Evolutionary conservation across 2,329 filamentous ascomycete genomes (phyloP).

Genomic region (Alternaria sp.): DNA sequence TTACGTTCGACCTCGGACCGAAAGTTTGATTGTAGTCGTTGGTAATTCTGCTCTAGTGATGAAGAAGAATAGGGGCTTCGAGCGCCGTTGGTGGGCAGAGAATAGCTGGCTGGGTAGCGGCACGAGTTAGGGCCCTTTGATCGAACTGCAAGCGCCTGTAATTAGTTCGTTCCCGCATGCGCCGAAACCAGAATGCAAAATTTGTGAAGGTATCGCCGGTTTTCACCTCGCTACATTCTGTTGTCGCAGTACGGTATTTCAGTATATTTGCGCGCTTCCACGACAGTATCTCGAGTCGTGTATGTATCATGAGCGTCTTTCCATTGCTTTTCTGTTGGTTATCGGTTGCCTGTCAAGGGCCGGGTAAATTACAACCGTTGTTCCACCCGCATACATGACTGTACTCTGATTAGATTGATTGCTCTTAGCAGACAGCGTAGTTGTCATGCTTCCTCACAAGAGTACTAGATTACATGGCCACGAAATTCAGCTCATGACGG

Average conservation of each 20-base stretch:
- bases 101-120: slow-evolving; percentile 1
- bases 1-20: slow-evolving; percentile 6
- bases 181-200: not conserved
- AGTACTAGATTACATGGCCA: not conserved
- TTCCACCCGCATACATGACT: not conserved
- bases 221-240: not conserved
- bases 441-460: not conserved
- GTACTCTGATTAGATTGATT: not conserved
- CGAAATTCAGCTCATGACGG: not conserved
- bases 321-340: not conserved
- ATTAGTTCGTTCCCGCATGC: not conserved
- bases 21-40: slow-evolving; percentile 5
- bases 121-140: slow-evolving; percentile 1
- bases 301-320: not conserved
- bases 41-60: not conserved
- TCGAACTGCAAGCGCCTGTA: slow-evolving; percentile 1
- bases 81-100: slow-evolving; percentile 7
- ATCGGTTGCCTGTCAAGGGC: not conserved
- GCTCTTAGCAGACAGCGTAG: not conserved
- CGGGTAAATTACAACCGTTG: not conserved
- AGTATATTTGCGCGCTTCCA: not conserved
- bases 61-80: slow-evolving; percentile 5
- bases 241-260: not conserved
- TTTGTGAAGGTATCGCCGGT: not conserved
- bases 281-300: not conserved